Base-by-base conservation (phyloP, 371 early-diverging fungal species). In the Saksenaea vasiformis region DNA sequence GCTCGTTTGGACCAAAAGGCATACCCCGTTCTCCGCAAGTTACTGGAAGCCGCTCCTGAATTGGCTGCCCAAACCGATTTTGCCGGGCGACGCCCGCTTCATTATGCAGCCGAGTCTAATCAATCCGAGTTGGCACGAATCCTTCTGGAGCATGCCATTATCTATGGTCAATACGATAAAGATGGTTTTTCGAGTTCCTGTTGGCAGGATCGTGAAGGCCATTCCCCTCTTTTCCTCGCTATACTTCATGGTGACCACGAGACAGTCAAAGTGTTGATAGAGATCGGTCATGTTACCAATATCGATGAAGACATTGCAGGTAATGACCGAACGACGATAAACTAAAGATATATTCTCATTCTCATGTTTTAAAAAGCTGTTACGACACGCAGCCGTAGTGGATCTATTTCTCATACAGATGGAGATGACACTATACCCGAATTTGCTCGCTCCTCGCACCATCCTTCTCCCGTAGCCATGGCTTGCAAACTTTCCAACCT, bases 151-250 rank as follows among this genome's bases (percentile, higher is more conserved):
- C 79, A 87, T 68, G 74, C 87, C 1, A 74, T 83, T 13, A 44
- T 64, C 1, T 68, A 76, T 4, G 71, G 70, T 0, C 71, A 87
- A 43, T 86, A 84, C 44, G 59, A 69, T 5, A 14, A 56, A 1
- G 54, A 24, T 8, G 78, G 80, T 10, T 83, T 87, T 69, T 67
- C 79, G 0, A 76, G 72, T 61, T 72, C 70, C 7, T 60, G 61
- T 4, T 87, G 87, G 90, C 81, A 82, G 34, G 87, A 91, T 51
- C 77, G 84, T 13, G 91, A 91, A 65, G 91, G 90, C 1, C 85
- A 84, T 63, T 87, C 85, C 0, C 91, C 92, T 1, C 58, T 91
- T 1, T 88, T 91, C 55, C 85, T 87, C 62, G 88, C 89, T 19
- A 86, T 90, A 8, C 65, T 87, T 8, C 80, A 83, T 53, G 90